Evolutionary conservation across 345 rosid genomes (phyloP).

Genomic region (Sonneratia alba): DNA sequence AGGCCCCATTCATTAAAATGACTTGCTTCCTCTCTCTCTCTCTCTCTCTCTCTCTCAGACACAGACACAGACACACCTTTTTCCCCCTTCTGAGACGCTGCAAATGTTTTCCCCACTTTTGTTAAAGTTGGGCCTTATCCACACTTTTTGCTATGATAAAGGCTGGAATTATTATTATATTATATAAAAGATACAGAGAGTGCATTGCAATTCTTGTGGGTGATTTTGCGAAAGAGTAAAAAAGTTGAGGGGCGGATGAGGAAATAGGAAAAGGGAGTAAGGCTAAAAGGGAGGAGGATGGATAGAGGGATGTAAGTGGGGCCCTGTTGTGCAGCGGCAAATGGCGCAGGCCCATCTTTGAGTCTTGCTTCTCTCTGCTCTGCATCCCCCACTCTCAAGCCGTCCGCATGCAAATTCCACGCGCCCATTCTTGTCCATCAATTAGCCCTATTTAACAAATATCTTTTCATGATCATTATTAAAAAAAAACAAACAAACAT

Average conservation of each 20-base stretch:
- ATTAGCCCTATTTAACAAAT: not conserved
- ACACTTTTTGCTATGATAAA: not conserved
- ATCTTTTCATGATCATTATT: too few relatives aligned
- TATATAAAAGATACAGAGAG: too few relatives aligned
- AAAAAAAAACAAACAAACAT: too few relatives aligned
- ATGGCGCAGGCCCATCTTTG: conserved; percentile 21
- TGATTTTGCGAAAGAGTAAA: not conserved
- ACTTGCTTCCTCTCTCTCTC: too few relatives aligned
- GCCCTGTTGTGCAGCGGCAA: conserved; percentile 23
- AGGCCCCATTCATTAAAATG: too few relatives aligned
- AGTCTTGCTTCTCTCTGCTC: conserved; percentile 9
- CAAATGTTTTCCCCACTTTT: not conserved
- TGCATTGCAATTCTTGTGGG: not conserved
- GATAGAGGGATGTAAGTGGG: conserved; percentile 12
- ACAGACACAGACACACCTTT: not conserved
- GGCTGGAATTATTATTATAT: not conserved
- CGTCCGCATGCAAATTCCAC: conserved; percentile 8
- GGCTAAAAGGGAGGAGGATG: not conserved
- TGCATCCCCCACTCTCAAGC: not conserved
- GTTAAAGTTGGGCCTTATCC: not conserved
- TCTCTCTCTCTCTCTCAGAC: too few relatives aligned
- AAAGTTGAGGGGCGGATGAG: conserved; percentile 1
- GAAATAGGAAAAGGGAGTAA: conserved; percentile 8
- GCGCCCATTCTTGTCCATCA: not conserved
- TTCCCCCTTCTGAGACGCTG: conserved; percentile 3